These are phyloP conservation scores for Hyphodiscus hymeniophilus DNA, from an alignment of 495 filamentous ascomycete genomes.

Conservation along the genomic window DNA sequence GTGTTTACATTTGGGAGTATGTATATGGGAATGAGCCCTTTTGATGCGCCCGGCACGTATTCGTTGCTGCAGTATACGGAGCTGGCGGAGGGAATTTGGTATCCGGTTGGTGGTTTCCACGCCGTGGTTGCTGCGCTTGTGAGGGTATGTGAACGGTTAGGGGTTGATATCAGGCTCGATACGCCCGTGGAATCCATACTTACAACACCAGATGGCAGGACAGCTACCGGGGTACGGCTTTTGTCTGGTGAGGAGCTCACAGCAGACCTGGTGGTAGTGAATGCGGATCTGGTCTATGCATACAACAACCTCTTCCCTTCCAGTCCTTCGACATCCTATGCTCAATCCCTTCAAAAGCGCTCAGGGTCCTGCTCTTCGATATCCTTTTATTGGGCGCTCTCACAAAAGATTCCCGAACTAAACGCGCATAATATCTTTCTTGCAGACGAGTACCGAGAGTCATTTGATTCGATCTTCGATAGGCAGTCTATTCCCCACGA, in stretches of 20 bases:
- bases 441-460: conserved; percentile 56
- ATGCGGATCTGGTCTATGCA: conserved; percentile 62
- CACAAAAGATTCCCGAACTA: conserved; percentile 45
- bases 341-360: conserved; percentile 36
- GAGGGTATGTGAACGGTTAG: conserved; percentile 43
- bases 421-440: conserved; percentile 69
- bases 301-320: conserved; percentile 60
- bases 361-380: conserved; percentile 58
- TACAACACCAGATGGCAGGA: conserved; percentile 31
- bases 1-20: conserved; percentile 69
- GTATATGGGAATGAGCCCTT: conserved; percentile 73
- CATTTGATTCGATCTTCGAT: conserved; percentile 65
- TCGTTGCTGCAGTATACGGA: conserved; percentile 65
- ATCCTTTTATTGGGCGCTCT: conserved; percentile 65
- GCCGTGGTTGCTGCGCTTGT: conserved; percentile 48
- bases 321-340: conserved; percentile 29
- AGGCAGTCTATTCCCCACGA: conserved; percentile 50
- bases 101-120: conserved; percentile 61
- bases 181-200: conserved; percentile 42
- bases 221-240: conserved; percentile 47
- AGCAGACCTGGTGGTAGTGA: conserved; percentile 56
- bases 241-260: conserved; percentile 39
- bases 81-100: conserved; percentile 65
- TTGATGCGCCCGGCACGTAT: conserved; percentile 65
- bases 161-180: conserved; percentile 49